phyloP scores from a whole-genome alignment of 768 basidiomycete species.

The Kwoniella sp. region DNA sequence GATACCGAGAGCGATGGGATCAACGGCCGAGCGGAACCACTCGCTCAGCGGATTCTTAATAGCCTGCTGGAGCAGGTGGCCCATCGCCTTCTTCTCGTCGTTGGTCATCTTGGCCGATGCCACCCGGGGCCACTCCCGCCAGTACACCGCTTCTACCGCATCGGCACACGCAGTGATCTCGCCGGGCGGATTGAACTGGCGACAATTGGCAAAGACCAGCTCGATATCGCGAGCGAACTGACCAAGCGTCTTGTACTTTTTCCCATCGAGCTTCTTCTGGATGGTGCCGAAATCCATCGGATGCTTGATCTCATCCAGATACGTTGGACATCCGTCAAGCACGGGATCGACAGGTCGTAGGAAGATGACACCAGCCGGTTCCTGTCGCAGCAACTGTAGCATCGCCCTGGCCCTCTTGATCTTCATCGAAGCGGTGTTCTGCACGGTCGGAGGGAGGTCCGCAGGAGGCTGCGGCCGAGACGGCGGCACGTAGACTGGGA shows the following conservation, averaged over 20 bases:
- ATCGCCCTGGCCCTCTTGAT: slow-evolving; percentile 31
- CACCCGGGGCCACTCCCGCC: slow-evolving; percentile 79
- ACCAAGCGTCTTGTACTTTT: slow-evolving; percentile 73
- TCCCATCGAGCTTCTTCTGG: slow-evolving; percentile 60
- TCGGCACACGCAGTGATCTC: slow-evolving; percentile 68
- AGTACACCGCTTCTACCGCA: slow-evolving; percentile 67
- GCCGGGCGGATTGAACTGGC: slow-evolving; percentile 82
- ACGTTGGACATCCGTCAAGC: slow-evolving; percentile 86
- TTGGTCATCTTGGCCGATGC: slow-evolving; percentile 68
- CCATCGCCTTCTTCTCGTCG: slow-evolving; percentile 74
- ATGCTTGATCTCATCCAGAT: slow-evolving; percentile 80
- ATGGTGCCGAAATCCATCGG: slow-evolving; percentile 96
- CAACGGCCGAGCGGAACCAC: slow-evolving; percentile 53
- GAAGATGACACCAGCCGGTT: slow-evolving; percentile 53
- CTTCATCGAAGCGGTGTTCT: slow-evolving; percentile 26
- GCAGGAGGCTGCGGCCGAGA: slow-evolving; percentile 11
- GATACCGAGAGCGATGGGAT: slow-evolving; percentile 73
- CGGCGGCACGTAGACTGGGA: neutral
- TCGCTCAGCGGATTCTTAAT: slow-evolving; percentile 65
- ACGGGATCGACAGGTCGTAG: slow-evolving; percentile 75
- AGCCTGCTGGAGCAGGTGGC: slow-evolving; percentile 64
- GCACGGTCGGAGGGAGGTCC: slow-evolving; percentile 20
- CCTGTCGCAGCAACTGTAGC: slow-evolving; percentile 21
- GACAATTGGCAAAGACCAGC: slow-evolving; percentile 82
- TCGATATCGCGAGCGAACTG: slow-evolving; percentile 74